Evolutionary conservation across 2,329 filamentous ascomycete species (phyloP).

Genomic region (Microdochium trichocladiopsis): DNA sequence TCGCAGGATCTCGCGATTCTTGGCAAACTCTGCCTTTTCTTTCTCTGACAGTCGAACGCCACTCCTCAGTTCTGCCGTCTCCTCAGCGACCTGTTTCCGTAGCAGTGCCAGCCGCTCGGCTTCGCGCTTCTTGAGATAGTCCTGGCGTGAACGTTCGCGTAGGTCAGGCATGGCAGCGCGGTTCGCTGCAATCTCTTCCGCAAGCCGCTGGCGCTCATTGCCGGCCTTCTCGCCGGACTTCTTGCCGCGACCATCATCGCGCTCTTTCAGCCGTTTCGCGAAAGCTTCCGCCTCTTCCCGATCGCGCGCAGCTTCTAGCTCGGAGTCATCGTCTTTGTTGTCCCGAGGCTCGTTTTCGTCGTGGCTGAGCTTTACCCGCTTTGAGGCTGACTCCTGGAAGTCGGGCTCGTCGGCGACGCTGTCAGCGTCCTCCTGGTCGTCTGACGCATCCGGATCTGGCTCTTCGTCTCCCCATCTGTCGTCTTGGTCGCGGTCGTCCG

Average conservation of each 20-base stretch:
- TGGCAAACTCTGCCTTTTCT: conserved; percentile 82
- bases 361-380: conserved; percentile 60
- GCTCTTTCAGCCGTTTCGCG: conserved; percentile 65
- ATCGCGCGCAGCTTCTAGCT: conserved; percentile 61
- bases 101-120: conserved; percentile 79
- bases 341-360: conserved; percentile 31
- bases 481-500: conserved; percentile 50
- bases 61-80: conserved; percentile 71
- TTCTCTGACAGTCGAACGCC: conserved; percentile 67
- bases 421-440: conserved; percentile 33
- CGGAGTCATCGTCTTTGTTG: conserved; percentile 31
- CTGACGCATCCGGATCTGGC: conserved; percentile 7
- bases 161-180: conserved; percentile 72
- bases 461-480: conserved; percentile 81
- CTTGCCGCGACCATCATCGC: conserved; percentile 64
- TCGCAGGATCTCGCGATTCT: conserved; percentile 75
- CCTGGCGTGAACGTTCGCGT: conserved; percentile 76
- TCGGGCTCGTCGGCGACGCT: conserved; percentile 46
- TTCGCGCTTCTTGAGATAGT: conserved; percentile 91
- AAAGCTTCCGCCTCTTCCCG: conserved; percentile 73
- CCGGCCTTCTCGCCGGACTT: conserved; percentile 53
- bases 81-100: conserved; percentile 83
- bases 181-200: conserved; percentile 60
- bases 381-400: conserved; percentile 62
- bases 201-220: conserved; percentile 53